Evolutionary conservation across 495 filamentous ascomycete species (phyloP), one percentile per base, ranked within the genome.

Genomic region (Annulohypoxylon stygium): DNA sequence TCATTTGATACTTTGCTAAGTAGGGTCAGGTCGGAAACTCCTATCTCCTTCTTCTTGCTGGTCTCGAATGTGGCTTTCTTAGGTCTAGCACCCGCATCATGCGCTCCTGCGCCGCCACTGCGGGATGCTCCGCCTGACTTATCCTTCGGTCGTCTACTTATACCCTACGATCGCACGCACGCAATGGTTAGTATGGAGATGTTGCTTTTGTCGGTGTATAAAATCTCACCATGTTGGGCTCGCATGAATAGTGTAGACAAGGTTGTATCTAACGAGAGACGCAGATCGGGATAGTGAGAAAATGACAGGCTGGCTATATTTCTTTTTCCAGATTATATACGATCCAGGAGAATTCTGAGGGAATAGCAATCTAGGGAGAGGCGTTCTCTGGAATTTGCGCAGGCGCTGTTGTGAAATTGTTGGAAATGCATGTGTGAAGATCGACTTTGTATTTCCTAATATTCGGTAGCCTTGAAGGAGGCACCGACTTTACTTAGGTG

Each of bases 1-100:
- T 99, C 97, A 79, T 98, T 97, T 68, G 94, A 96, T 69, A 99
- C 96, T 83, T 98, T 98, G 84, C 93, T 97, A 75, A 99, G 92
- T 69, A 99, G 86, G 4, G 97, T 99, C 74, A 99, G 87, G 86
- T 99, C 97, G 18, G 97, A 97, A 30, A 99, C 95, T 63, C 97
- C 97, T 71, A 98, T 95, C 82, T 98, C 94, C 89, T 97, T 98
- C 90, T 98, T 98, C 88, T 97, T 98, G 61, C 90, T 92, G 23
- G 88, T 94, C 82, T 99, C 97, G 81, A 95, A 99, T 23, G 91
- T 91, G 55, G 97, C 97, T 84, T 98, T 98, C 83, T 94, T 95
- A 72, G 97, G 92, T 82, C 92, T 92, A 76, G 89, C 89, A 84
- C 51, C 86, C 83, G 68, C 83, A 80, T 75, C 85, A 81, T 74